These are phyloP conservation scores for Nigrospora sphaerica DNA, from an alignment of 2,329 filamentous ascomycete genomes.

Conservation along the genomic window DNA sequence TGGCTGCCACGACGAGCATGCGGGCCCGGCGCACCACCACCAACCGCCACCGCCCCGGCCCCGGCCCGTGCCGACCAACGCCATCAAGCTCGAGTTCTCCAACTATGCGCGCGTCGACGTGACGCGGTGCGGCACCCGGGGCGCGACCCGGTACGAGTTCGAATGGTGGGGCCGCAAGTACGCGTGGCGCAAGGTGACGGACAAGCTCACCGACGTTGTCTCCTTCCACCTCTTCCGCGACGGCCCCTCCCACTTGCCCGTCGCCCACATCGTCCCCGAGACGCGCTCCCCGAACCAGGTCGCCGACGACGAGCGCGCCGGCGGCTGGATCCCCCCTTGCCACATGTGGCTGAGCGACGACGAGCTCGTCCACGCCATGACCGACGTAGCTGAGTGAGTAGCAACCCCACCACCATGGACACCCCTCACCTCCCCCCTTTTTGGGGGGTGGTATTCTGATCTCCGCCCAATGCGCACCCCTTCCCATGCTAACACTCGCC, in stretches of 20 bases:
- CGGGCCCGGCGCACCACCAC: constrained; percentile 21
- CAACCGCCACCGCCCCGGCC: constrained; percentile 15
- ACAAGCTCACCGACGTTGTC: constrained; percentile 60
- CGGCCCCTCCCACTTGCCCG: constrained; percentile 49
- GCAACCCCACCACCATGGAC: neutral
- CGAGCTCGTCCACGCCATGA: constrained; percentile 58
- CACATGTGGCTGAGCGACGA: constrained; percentile 84
- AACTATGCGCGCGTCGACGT: constrained; percentile 94
- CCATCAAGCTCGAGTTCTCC: constrained; percentile 86
- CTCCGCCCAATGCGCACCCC: neutral
- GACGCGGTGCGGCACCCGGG: constrained; percentile 57
- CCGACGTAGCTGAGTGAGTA: constrained; percentile 80
- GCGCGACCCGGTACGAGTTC: constrained; percentile 76
- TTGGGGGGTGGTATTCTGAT: neutral
- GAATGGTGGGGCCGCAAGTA: constrained; percentile 90
- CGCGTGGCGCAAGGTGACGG: constrained; percentile 69
- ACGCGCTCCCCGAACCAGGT: constrained; percentile 64
- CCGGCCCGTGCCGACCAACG: constrained; percentile 57
- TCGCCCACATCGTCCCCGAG: constrained; percentile 83
- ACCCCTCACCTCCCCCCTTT: constrained; percentile 3
- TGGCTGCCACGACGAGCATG: constrained; percentile 1
- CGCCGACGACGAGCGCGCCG: constrained; percentile 64
- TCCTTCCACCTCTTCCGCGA: constrained; percentile 75
- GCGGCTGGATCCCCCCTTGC: constrained; percentile 85
- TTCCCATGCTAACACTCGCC: constrained; percentile 14